These are phyloP conservation scores for Phoma herbarum DNA, from an alignment of 2,329 filamentous ascomycete species.

Conservation along the genomic window DNA sequence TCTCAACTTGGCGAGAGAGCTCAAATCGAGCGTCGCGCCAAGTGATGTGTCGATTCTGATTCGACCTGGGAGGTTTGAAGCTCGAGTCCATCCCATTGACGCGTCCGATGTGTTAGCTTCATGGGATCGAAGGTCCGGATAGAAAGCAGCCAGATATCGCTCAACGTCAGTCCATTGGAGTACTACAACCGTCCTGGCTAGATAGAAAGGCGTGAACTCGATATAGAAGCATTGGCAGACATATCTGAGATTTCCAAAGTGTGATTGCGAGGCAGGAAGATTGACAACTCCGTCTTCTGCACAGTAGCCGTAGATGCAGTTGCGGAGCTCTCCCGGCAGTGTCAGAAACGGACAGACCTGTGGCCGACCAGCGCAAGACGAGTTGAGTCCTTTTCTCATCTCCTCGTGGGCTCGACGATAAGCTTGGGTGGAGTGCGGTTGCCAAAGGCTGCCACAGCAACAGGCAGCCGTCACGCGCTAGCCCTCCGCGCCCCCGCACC, in stretches of 20 bases:
- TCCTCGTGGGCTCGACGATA: neutral
- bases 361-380: neutral
- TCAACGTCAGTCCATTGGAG: neutral
- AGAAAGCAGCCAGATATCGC: neutral
- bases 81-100: neutral
- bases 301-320: slow-evolving; percentile 14
- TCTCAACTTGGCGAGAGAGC: neutral
- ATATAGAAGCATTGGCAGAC: neutral
- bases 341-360: neutral
- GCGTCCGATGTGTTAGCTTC: neutral
- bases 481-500: slow-evolving; percentile 4
- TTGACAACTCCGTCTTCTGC: neutral
- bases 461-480: neutral
- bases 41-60: neutral
- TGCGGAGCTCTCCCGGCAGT: slow-evolving; percentile 7
- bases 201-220: slow-evolving; percentile 1
- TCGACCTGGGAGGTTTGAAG: neutral
- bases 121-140: neutral
- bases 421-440: neutral
- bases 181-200: neutral
- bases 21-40: neutral
- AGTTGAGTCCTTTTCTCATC: neutral
- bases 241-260: slow-evolving; percentile 6
- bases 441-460: neutral
- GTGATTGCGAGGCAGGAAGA: neutral